Base-by-base conservation (phyloP, 2,329 filamentous ascomycete genomes). In the Pseudonectria buxi region DNA sequence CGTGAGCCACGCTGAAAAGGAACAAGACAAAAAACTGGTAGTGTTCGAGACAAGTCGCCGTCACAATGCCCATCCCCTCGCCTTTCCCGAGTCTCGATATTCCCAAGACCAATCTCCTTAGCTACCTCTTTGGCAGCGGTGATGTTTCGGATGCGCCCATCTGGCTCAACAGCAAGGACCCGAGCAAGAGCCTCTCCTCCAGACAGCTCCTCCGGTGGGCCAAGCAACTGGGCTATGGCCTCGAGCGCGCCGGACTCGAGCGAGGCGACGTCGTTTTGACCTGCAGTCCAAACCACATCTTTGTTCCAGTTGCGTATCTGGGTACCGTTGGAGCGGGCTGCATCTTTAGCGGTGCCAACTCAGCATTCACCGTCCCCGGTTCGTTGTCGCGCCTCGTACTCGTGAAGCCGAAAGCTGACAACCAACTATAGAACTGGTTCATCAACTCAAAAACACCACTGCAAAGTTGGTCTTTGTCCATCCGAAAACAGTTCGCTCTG, bases 331-430 rank as follows among this genome's bases (percentile, higher is more conserved):
- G 72, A 0, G 63, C 64, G 14, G 71, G 71, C 3, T 67, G 62
- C 39, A 63, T 71, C 14, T 78, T 77, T 53, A 75, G 66, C 33
- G 72, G 70, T 14, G 69, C 65, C 4, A 76, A 75, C 46, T 71
- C 72, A 11, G 58, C 59, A 9, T 75, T 72, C 44, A 74, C 69
- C 2, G 55, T 65, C 11, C 57, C 60, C 37, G 69, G 69, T 68
- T 47, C 43, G 59, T 50, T 12, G 10, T 9, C 10, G 11, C 7
- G 10, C 10, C 16, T 31, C 10, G 3, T 15, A 12, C 6, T 26
- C 10, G 3, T 18, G 14, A 25, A 14, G 25, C 14, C 28, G 14
- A 14, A 30, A 6, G 28, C 42, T 44, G 22, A 45, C n/a, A 33
- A 6, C 12, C 10, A 14, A 18, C 26, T 24, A 6, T 35, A 70